A percentile compares a stretch with the other conserved stretches of the same genome.
Evolutionary conservation across 768 basidiomycete species (phyloP).

Genomic region (Rhizopogon vinicolor): DNA sequence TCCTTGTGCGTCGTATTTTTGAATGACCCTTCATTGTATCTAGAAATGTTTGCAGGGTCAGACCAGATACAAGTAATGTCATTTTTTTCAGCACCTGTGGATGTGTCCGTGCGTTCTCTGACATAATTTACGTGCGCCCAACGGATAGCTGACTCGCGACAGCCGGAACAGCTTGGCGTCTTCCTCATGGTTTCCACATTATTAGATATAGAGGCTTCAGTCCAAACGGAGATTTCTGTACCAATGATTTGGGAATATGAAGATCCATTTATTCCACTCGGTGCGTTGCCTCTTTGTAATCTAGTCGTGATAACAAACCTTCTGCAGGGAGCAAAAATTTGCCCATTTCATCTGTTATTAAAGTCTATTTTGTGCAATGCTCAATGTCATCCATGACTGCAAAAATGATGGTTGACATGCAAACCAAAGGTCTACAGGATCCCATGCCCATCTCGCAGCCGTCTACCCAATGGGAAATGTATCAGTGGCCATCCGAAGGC

Average conservation of each 20-base stretch:
- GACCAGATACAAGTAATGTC: background rate
- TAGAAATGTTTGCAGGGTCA: background rate
- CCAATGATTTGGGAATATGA: background rate
- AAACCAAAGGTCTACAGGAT: background rate
- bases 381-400: background rate
- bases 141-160: background rate
- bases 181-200: background rate
- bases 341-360: accelerated
- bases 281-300: too few relatives aligned
- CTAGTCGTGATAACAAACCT: too few relatives aligned
- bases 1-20: background rate
- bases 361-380: background rate
- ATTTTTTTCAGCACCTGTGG: background rate
- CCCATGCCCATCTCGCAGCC: background rate
- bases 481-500: background rate
- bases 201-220: background rate
- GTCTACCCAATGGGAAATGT: background rate
- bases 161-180: background rate
- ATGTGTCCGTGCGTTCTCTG: background rate
- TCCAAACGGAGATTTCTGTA: background rate
- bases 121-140: too few relatives aligned
- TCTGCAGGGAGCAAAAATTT: too few relatives aligned
- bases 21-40: too few relatives aligned
- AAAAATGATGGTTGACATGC: background rate
- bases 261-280: too few relatives aligned